Percentiles rank a stretch among this genome's conserved stretches.
Evolutionary conservation across 2,329 filamentous ascomycete genomes (phyloP).

Genomic region (Monilinia fructigena): DNA sequence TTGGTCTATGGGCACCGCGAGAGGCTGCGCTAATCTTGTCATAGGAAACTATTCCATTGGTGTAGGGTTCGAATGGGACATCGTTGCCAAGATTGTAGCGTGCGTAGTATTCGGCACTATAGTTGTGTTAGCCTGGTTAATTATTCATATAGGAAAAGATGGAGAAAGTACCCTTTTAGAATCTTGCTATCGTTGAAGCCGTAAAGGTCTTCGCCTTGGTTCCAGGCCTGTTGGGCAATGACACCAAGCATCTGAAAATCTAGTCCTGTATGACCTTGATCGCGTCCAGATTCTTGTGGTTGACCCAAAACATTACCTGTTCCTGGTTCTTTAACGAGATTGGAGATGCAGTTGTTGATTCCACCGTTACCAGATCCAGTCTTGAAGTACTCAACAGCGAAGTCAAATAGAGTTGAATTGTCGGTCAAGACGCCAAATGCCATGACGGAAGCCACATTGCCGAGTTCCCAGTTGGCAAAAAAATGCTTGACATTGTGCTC

Average conservation of each 20-base stretch:
- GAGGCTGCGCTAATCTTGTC: background rate
- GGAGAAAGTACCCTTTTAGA: background rate
- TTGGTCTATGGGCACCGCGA: background rate
- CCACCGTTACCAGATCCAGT: constrained; percentile 6
- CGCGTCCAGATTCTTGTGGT: background rate
- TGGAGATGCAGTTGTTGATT: background rate
- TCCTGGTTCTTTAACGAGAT: background rate
- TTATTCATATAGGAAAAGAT: too few relatives aligned
- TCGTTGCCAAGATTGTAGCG: constrained; percentile 1
- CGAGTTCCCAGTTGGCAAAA: background rate
- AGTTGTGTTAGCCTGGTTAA: background rate
- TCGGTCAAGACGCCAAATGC: background rate
- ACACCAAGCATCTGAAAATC: background rate
- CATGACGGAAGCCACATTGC: background rate
- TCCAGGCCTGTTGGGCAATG: background rate
- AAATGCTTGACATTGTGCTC: background rate
- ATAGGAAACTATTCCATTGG: constrained; percentile 5
- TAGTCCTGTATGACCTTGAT: background rate
- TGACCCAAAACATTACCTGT: background rate
- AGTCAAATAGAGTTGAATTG: background rate
- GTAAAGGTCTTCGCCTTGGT: background rate
- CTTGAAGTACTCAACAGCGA: constrained; percentile 1
- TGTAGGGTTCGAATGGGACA: constrained; percentile 1
- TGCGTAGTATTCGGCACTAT: constrained; percentile 2
- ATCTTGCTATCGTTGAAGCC: background rate